Base-by-base conservation (phyloP, 257 asterid genomes). In the Jacaranda mimosifolia region DNA sequence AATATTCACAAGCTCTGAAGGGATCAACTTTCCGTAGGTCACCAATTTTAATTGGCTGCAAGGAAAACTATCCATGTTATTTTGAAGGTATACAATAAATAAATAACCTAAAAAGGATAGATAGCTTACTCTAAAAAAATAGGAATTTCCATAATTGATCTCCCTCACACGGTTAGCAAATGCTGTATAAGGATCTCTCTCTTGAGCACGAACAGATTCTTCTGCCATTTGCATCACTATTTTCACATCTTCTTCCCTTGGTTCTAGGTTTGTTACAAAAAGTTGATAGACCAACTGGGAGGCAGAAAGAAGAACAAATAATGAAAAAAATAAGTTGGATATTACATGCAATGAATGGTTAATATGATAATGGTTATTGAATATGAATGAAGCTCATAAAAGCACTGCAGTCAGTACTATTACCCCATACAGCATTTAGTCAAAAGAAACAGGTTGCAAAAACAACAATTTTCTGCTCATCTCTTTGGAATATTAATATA, bases 221-320 rank as follows among this genome's bases (percentile, higher is more conserved):
- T 92, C 97, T 15, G 98, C 96, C 97, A 94, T 90, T 87, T 94
- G 96, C 98, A 92, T 94, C 86, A 94, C 97, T 81, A 94, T 92
- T 72, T 90, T 94, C 75, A 91, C 90, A 75, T 94, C 98, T 85
- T 89, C 97, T 82, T 92, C 97, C 74, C 92, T 88, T 11, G 97
- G 97, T 80, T 89, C 90, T 67, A 84, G 86, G 52, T 85, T 84
- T 69, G 98, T 92, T 60, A 85, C 84, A 79, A 94, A 94, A 71
- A 94, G 97, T 85, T 94, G 98, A 88, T 94, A 94, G 77, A 94
- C 96, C 86, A 94, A 90, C 98, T 92, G 85, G 66, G 74, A 77
- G 39, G 76, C 57, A 59, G 78, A 77, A 63, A 55, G 48, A 67
- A 79, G 74, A 82, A 62, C 70, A 67, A 63, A 74, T 53, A 80